A percentile compares a stretch with the other conserved stretches of the same genome.
phyloP scores from a whole-genome alignment of 2,329 filamentous ascomycete genomes.

The Huntiella decipiens region DNA sequence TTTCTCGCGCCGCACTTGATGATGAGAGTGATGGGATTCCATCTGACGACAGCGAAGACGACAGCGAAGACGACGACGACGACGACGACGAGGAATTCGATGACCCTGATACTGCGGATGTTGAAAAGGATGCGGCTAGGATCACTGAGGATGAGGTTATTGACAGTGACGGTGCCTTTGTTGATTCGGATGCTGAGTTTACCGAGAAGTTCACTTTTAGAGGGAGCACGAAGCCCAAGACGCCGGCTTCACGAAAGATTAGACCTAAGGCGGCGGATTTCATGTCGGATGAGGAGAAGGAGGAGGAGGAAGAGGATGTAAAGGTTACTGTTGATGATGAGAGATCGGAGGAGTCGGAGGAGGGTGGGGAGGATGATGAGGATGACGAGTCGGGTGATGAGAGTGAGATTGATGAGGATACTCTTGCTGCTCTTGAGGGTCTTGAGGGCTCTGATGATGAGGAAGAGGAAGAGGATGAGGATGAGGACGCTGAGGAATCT shows the following conservation, averaged over 20 bases:
- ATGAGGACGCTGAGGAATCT: slow-evolving; percentile 18
- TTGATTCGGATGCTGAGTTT: slow-evolving; percentile 64
- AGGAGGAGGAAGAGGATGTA: slow-evolving; percentile 16
- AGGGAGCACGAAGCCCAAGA: slow-evolving; percentile 34
- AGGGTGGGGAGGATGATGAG: slow-evolving; percentile 19
- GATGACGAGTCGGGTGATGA: slow-evolving; percentile 20
- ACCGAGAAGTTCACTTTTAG: slow-evolving; percentile 55
- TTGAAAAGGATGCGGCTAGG: slow-evolving; percentile 29
- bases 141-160: slow-evolving; percentile 40
- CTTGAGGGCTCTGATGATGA: slow-evolving; percentile 16
- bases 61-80: slow-evolving; percentile 26
- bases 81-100: slow-evolving; percentile 33
- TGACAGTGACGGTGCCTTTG: slow-evolving; percentile 52
- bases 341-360: slow-evolving; percentile 15
- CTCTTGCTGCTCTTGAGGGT: slow-evolving; percentile 18
- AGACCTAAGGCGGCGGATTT: slow-evolving; percentile 37
- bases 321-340: slow-evolving; percentile 18
- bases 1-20: slow-evolving; percentile 50
- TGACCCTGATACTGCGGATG: slow-evolving; percentile 35
- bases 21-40: slow-evolving; percentile 26
- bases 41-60: neutral
- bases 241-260: slow-evolving; percentile 18
- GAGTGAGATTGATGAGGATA: slow-evolving; percentile 17
- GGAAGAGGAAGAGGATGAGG: slow-evolving; percentile 19
- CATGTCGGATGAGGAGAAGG: slow-evolving; percentile 29